Conservation (phyloP, 2,329 filamentous ascomycete genomes). For the Fusarium sp. region DNA sequence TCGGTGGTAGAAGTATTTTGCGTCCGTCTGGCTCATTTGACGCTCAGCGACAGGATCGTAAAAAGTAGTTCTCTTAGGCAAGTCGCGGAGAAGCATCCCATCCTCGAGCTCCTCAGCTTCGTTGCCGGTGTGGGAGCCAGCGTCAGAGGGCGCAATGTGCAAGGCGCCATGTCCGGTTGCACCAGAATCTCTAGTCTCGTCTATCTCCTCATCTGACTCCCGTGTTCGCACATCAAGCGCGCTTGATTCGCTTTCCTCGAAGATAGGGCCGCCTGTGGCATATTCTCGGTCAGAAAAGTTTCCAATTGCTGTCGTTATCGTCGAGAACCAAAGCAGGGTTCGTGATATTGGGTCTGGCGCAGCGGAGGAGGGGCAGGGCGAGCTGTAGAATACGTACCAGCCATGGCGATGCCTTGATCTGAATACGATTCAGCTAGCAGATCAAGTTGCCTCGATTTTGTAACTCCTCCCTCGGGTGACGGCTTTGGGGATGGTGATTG, state of each 20-base stretch:
- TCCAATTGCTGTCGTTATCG: not conserved
- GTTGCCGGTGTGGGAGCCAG: constrained; percentile 30
- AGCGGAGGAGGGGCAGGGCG: constrained; percentile 24
- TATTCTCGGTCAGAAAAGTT: constrained; percentile 14
- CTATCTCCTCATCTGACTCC: constrained; percentile 47
- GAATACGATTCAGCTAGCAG: not conserved
- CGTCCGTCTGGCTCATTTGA: constrained; percentile 91
- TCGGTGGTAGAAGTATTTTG: constrained; percentile 94
- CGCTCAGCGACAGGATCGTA: constrained; percentile 95
- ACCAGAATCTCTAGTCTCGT: constrained; percentile 38
- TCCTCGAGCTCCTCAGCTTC: constrained; percentile 53
- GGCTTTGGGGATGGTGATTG: not conserved
- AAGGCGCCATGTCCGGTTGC: constrained; percentile 36
- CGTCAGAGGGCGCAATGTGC: constrained; percentile 34
- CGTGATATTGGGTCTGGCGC: not conserved
- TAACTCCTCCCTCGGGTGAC: not conserved
- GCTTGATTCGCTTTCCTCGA: constrained; percentile 37
- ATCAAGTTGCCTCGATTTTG: not conserved
- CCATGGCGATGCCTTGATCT: constrained; percentile 25
- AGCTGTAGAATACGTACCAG: constrained; percentile 34
- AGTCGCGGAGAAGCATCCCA: constrained; percentile 69
- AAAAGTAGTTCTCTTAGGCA: constrained; percentile 79
- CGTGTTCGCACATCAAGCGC: constrained; percentile 40
- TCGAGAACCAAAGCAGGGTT: not conserved
- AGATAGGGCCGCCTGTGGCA: constrained; percentile 19